Conservation (phyloP, 2,329 filamentous ascomycete species). For the Xylariaceae sp. region DNA sequence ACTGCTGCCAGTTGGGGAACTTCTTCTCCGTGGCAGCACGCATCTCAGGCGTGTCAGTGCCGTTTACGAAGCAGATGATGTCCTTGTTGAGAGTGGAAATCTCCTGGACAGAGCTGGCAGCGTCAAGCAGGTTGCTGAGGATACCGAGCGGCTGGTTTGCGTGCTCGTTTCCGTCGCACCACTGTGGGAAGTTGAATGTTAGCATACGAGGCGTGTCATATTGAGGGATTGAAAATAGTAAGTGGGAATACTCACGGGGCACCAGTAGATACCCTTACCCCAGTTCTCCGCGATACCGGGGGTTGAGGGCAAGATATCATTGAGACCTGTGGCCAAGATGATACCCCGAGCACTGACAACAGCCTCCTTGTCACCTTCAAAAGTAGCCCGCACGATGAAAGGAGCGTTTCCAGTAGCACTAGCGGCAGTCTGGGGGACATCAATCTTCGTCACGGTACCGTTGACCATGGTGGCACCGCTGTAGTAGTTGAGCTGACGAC, state of each 20-base stretch:
- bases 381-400: conserved; percentile 41
- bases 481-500: conserved; percentile 48
- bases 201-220: neutral
- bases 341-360: conserved; percentile 47
- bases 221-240: neutral
- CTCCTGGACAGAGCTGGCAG: conserved; percentile 45
- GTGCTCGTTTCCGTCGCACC: conserved; percentile 60
- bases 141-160: conserved; percentile 53
- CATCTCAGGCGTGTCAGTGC: conserved; percentile 45
- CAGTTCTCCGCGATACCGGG: conserved; percentile 52
- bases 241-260: conserved; percentile 34
- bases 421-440: conserved; percentile 20
- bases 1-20: conserved; percentile 44
- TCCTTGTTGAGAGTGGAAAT: conserved; percentile 51
- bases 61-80: conserved; percentile 55
- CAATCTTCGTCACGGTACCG: conserved; percentile 45
- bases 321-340: conserved; percentile 53
- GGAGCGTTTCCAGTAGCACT: conserved; percentile 21
- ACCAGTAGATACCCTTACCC: conserved; percentile 58
- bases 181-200: conserved; percentile 27
- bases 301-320: conserved; percentile 49
- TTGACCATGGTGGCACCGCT: conserved; percentile 46
- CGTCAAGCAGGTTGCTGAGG: conserved; percentile 41
- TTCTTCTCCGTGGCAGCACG: conserved; percentile 37
- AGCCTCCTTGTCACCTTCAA: conserved; percentile 23